Percentiles rank a stretch among this genome's conserved stretches.
phyloP scores from a whole-genome alignment of 352 stramenopile species.

The Phytophthora europaea region DNA sequence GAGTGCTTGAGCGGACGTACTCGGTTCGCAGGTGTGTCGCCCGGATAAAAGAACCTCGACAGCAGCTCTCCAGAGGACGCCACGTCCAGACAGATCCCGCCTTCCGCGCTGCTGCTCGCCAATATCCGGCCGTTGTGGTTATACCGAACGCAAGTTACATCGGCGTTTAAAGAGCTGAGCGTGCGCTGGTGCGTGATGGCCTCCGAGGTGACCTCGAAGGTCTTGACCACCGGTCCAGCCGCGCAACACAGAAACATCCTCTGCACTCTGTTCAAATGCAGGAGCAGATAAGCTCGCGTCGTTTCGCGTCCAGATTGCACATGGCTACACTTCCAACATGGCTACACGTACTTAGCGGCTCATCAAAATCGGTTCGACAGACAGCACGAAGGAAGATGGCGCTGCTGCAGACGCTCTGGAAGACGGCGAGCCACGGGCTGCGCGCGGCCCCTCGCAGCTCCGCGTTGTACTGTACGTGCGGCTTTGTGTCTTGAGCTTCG shows the following conservation, averaged over 20 bases:
- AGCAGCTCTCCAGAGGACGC: constrained; percentile 65
- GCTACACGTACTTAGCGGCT: constrained; percentile 23
- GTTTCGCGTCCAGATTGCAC: constrained; percentile 27
- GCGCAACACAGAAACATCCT: constrained; percentile 70
- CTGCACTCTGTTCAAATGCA: background rate
- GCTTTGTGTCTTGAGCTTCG: background rate
- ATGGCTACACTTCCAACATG: constrained; percentile 12
- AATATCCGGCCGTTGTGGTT: constrained; percentile 83
- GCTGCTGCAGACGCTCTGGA: constrained; percentile 49
- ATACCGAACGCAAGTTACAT: constrained; percentile 70
- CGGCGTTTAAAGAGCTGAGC: constrained; percentile 60
- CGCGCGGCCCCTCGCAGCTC: constrained; percentile 25
- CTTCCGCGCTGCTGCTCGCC: constrained; percentile 68
- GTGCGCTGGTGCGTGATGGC: constrained; percentile 51
- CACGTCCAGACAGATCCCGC: constrained; percentile 68
- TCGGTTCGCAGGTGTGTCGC: constrained; percentile 46
- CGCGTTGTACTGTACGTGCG: constrained; percentile 45
- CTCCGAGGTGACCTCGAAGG: constrained; percentile 67
- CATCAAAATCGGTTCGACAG: constrained; percentile 18
- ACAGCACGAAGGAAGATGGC: constrained; percentile 28
- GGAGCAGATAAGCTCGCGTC: constrained; percentile 23
- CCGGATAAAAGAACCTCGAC: constrained; percentile 70
- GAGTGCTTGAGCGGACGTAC: constrained; percentile 27
- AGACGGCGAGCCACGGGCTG: constrained; percentile 29
- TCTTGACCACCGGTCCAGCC: constrained; percentile 62